A percentile compares a stretch with the other conserved stretches of the same genome.
phyloP scores from a whole-genome alignment of 495 filamentous ascomycete genomes.

The Penicillium goetzii region DNA sequence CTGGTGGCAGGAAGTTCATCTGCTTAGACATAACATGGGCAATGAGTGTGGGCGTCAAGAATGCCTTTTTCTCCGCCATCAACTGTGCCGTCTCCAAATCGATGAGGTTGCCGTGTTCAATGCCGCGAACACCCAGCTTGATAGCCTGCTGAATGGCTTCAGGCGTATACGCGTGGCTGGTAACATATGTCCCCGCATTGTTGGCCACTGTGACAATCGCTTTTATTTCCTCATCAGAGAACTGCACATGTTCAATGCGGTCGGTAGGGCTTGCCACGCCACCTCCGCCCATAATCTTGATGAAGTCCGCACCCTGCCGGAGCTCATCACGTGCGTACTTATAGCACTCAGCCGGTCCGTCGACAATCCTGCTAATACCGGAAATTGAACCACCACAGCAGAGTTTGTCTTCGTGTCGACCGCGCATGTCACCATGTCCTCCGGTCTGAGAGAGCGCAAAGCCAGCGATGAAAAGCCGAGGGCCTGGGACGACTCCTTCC shows the following conservation, averaged over 20 bases:
- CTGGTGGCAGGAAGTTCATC: constrained; percentile 44
- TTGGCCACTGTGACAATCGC: constrained; percentile 51
- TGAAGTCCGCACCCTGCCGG: constrained; percentile 55
- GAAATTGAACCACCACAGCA: constrained; percentile 44
- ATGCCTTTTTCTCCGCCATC: constrained; percentile 48
- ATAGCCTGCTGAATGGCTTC: constrained; percentile 54
- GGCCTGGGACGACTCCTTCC: constrained; percentile 50
- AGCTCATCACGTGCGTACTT: constrained; percentile 54
- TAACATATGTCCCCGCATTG: constrained; percentile 56
- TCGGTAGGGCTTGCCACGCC: constrained; percentile 58
- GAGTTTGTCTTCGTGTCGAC: constrained; percentile 31
- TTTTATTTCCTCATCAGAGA: constrained; percentile 55
- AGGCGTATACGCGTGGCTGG: constrained; percentile 57
- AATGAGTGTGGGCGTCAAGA: constrained; percentile 57
- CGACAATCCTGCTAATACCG: constrained; percentile 44
- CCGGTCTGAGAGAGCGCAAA: constrained; percentile 54
- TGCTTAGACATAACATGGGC: constrained; percentile 53
- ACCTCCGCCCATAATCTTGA: constrained; percentile 61
- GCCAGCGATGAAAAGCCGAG: constrained; percentile 51
- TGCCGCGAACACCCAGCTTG: constrained; percentile 56
- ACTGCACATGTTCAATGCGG: constrained; percentile 53
- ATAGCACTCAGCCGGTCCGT: constrained; percentile 54
- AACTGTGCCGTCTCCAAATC: constrained; percentile 52
- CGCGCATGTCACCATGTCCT: constrained; percentile 55
- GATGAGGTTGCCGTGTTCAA: constrained; percentile 60